phyloP scores from a whole-genome alignment of 495 filamentous ascomycete genomes.

The Penicillium dipodomyicola region DNA sequence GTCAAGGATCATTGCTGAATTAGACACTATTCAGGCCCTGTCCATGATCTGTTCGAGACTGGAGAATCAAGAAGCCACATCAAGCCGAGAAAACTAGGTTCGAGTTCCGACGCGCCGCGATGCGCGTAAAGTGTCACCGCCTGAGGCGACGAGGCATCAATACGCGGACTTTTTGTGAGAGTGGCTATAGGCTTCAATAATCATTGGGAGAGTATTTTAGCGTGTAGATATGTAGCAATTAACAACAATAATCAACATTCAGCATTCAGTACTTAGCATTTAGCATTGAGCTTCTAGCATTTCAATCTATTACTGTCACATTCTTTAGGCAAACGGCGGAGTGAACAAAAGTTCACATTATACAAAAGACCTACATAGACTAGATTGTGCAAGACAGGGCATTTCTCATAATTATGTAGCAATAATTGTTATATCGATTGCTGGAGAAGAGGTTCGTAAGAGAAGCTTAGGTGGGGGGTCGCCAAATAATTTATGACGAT shows the following conservation, averaged over 20 bases:
- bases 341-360: background rate
- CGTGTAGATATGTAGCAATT: background rate
- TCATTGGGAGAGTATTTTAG: background rate
- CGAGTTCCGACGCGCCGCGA: conserved; percentile 33
- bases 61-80: conserved; percentile 8
- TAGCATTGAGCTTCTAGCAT: background rate
- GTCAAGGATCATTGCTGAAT: conserved; percentile 34
- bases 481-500: conserved; percentile 6
- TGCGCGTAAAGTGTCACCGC: conserved; percentile 44
- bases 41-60: conserved; percentile 17
- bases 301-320: background rate
- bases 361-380: background rate
- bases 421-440: background rate
- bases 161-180: background rate
- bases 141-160: conserved; percentile 29
- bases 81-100: conserved; percentile 25
- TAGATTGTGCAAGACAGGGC: background rate
- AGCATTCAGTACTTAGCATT: background rate
- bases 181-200: background rate
- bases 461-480: conserved; percentile 4
- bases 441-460: background rate
- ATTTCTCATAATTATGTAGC: background rate
- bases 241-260: background rate
- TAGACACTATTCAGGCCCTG: conserved; percentile 15
- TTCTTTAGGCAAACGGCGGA: background rate